Evolutionary conservation across 371 early-diverging fungal genomes (phyloP).

Genomic region (Mortierella sp.): DNA sequence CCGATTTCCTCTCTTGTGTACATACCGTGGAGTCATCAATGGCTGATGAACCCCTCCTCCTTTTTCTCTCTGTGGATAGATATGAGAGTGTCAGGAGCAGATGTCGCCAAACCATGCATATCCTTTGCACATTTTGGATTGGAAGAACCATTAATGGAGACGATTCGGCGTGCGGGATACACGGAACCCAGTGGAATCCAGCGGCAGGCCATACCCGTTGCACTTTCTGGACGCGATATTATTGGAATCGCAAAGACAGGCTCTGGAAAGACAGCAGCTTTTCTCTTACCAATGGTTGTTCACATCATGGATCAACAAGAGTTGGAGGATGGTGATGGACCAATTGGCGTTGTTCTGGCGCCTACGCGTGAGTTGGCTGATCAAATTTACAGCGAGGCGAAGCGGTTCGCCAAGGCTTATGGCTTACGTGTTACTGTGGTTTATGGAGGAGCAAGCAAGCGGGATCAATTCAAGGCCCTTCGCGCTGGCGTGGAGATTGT

Average conservation of each 20-base stretch:
- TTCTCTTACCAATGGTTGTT: conserved; percentile 85
- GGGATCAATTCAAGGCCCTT: conserved; percentile 89
- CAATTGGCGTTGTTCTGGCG: conserved; percentile 79
- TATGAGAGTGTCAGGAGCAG: conserved; percentile 72
- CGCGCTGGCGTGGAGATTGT: conserved; percentile 86
- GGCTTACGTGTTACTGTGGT: conserved; percentile 78
- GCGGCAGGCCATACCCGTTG: conserved; percentile 81
- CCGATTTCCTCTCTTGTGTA: not conserved
- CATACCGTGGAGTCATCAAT: too few species aligned
- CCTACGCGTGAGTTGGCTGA: conserved; percentile 93
- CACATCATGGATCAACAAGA: conserved; percentile 89
- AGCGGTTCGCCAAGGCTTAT: conserved; percentile 82
- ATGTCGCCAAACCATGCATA: conserved; percentile 80
- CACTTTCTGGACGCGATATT: conserved; percentile 81
- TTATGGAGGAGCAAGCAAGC: conserved; percentile 92
- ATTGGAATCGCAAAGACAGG: conserved; percentile 93
- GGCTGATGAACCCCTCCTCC: not conserved
- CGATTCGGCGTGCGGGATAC: conserved; percentile 71
- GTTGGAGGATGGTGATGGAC: conserved; percentile 73
- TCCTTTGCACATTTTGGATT: conserved; percentile 92
- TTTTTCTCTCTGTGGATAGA: conserved; percentile 32
- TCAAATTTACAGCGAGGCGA: conserved; percentile 87
- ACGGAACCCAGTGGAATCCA: conserved; percentile 84
- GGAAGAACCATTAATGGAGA: conserved; percentile 74
- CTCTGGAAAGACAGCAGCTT: conserved; percentile 81